Base-by-base conservation (phyloP, 768 basidiomycete species). In the Kwoniella newhampshirensis region DNA sequence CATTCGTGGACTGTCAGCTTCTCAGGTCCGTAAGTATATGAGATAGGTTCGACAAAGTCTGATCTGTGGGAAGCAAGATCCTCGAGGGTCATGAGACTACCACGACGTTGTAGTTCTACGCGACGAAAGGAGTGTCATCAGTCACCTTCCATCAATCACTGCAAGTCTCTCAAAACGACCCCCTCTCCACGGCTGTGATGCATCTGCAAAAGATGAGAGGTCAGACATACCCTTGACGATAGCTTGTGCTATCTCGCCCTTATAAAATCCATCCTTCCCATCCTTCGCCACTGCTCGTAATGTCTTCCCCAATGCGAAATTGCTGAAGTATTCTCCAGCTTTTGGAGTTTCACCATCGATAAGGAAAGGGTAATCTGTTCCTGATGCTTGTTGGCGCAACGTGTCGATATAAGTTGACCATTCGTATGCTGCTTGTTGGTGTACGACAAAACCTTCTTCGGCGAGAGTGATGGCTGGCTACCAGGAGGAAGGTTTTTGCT, bases 191-290 rank as follows among this genome's bases (percentile, higher is more conserved):
- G n/a, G n/a, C n/a, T n/a, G n/a, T n/a, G n/a, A n/a, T n/a, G n/a
- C n/a, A n/a, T n/a, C n/a, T n/a, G n/a, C 23, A 30, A 17, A 43
- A 15, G 39, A 30, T 56, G 20, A 51, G 25, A 56, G 3, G 49
- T 44, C 7, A 17, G 6, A 54, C 70, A 30, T 30, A 75, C 73
- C 81, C 46, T 91, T 86, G 6, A 94, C 88, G 54, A 96, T 90
- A 0, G 88, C 89, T 71, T 91, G 80, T 0, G 92, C 93, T 11
- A 94, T 71, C 13, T 87, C 79, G 1, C 93, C 93, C 73, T 86
- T 88, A 77, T 97, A 97, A 74, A 91, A 97, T 0, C 91, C 93
- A 59, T 87, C 85, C 70, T 90, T 91, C 3, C 92, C 92, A n/a
- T 89, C 78, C 59, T 82, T 81, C 0, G 83, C 88, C 12, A 94